These are phyloP conservation scores for Lactifluus piperatus DNA, from an alignment of 768 basidiomycete species.

Conservation along the genomic window DNA sequence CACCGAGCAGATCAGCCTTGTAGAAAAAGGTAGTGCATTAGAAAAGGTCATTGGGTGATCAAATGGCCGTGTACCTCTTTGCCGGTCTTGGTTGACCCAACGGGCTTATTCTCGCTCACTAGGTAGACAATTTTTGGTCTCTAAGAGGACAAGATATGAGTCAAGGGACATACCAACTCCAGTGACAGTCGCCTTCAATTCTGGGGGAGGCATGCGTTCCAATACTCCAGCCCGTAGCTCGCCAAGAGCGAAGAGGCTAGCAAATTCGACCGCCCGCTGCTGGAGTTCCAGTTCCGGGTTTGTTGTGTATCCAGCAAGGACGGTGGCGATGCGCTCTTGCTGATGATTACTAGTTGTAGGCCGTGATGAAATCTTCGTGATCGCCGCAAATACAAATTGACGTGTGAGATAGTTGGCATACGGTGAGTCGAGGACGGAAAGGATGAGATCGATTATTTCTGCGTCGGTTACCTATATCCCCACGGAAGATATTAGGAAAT, in stretches of 20 bases:
- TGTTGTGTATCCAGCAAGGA: constrained; percentile 75
- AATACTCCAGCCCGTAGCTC: constrained; percentile 78
- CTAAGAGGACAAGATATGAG: background rate
- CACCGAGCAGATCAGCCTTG: constrained; percentile 72
- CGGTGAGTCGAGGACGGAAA: constrained; percentile 85
- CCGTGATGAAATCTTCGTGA: constrained; percentile 86
- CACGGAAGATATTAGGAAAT: background rate
- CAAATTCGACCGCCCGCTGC: constrained; percentile 94
- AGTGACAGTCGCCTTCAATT: constrained; percentile 94
- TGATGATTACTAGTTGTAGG: constrained; percentile 54
- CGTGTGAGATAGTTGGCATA: constrained; percentile 87
- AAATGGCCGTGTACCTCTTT: constrained; percentile 46
- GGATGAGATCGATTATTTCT: constrained; percentile 77
- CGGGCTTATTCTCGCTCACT: constrained; percentile 96
- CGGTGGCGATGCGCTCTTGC: constrained; percentile 69
- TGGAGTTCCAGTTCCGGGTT: constrained; percentile 92
- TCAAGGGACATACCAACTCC: constrained; percentile 58
- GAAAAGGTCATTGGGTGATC: background rate
- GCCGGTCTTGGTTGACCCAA: constrained; percentile 76
- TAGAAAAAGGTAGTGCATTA: background rate
- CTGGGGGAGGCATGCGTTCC: constrained; percentile 98
- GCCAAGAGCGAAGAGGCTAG: constrained; percentile 68
- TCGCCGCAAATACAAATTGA: constrained; percentile 83
- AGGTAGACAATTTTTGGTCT: background rate
- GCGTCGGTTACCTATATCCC: constrained; percentile 57